Evolutionary conservation across 306 rosid genomes (phyloP).

Genomic region (Quercus ilex): DNA sequence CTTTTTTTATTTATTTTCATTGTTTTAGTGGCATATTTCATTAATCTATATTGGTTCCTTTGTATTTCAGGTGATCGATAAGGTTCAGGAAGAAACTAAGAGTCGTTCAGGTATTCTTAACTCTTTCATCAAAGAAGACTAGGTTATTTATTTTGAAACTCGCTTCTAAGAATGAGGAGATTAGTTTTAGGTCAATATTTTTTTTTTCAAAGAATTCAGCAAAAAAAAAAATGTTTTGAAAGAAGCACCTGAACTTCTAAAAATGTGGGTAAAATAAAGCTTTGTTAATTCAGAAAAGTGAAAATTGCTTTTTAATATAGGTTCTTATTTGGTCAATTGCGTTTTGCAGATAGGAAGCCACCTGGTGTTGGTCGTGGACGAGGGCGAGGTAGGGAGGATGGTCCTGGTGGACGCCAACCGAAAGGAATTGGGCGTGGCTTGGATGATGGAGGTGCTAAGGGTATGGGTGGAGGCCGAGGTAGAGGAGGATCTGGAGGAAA

Average conservation of each 20-base stretch:
- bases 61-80: slow-evolving; percentile 80
- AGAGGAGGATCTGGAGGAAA: slow-evolving; percentile 81
- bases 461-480: slow-evolving; percentile 86
- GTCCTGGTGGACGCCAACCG: slow-evolving; percentile 67
- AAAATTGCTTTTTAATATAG: background rate
- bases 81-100: slow-evolving; percentile 99
- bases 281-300: background rate
- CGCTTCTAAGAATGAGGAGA: background rate
- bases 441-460: slow-evolving; percentile 80
- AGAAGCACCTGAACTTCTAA: background rate
- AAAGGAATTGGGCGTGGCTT: slow-evolving; percentile 94
- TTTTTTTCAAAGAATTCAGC: too few species aligned
- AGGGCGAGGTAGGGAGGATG: slow-evolving; percentile 93
- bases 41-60: slow-evolving; percentile 18
- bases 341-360: slow-evolving; percentile 78
- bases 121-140: background rate
- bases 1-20: background rate
- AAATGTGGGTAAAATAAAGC: background rate
- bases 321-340: background rate
- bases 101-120: slow-evolving; percentile 66
- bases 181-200: background rate
- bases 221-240: background rate
- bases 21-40: background rate
- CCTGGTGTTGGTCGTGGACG: slow-evolving; percentile 98
- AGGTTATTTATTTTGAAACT: background rate